Evolutionary conservation across 176 grass and related monocot genomes (phyloP).

Genomic region (Phoenix roebelenii): DNA sequence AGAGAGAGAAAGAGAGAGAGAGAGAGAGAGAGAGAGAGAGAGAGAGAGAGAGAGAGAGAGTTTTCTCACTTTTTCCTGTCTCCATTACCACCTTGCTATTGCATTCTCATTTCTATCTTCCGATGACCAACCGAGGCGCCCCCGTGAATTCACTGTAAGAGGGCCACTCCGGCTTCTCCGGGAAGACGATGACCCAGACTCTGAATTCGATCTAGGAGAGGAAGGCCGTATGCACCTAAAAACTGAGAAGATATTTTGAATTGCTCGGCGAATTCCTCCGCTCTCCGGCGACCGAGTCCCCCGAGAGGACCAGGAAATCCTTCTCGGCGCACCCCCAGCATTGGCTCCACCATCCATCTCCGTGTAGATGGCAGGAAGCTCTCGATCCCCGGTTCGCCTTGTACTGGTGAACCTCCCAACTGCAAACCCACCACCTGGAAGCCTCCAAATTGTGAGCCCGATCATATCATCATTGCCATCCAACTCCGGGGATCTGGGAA

Average conservation of each 20-base stretch:
- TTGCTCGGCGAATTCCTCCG: conserved; percentile 29
- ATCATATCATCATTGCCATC: conserved; percentile 44
- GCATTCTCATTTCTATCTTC: too few species aligned
- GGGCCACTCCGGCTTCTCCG: too few species aligned
- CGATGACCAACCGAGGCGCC: too few species aligned
- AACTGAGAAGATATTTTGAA: conserved; percentile 35
- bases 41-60: too few species aligned
- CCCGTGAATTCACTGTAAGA: too few species aligned
- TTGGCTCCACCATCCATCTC: conserved; percentile 92
- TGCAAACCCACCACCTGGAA: conserved; percentile 80
- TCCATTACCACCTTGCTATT: too few species aligned
- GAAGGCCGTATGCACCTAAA: neutral
- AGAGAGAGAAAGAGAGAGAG: too few species aligned
- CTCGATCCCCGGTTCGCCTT: conserved; percentile 66
- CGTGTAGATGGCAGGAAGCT: conserved; percentile 82
- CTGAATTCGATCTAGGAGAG: neutral
- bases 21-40: too few species aligned
- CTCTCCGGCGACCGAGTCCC: conserved; percentile 39
- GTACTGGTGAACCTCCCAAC: conserved; percentile 64
- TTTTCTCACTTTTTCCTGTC: too few species aligned
- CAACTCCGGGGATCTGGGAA: neutral
- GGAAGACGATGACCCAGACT: neutral
- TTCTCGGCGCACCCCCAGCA: conserved; percentile 40
- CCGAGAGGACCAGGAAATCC: conserved; percentile 77
- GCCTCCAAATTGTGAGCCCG: conserved; percentile 88